Conservation (phyloP, 306 rosid species). For the Rosa lucieae region DNA sequence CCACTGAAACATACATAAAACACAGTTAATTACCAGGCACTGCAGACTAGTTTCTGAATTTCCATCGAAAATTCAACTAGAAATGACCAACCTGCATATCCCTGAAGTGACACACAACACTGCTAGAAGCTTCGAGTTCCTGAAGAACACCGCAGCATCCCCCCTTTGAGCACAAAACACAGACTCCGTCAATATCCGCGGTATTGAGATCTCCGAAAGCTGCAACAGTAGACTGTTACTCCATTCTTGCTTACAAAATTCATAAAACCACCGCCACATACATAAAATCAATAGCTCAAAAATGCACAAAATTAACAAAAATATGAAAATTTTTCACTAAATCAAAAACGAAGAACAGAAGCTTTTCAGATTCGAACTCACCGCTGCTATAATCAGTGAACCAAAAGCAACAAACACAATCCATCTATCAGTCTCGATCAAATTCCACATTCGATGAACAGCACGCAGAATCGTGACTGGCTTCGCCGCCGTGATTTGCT, state of each 20-base stretch:
- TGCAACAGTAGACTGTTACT: slow-evolving; percentile 25
- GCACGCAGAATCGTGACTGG: slow-evolving; percentile 37
- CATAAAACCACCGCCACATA: neutral
- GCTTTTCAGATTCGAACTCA: slow-evolving; percentile 25
- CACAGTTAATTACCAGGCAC: slow-evolving; percentile 26
- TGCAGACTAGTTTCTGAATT: neutral
- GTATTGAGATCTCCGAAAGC: slow-evolving; percentile 80
- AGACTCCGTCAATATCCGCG: slow-evolving; percentile 60
- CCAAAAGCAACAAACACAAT: slow-evolving; percentile 42
- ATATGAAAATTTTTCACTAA: neutral
- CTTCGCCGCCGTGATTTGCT: slow-evolving; percentile 28
- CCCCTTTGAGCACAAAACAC: slow-evolving; percentile 76
- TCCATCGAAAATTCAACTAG: neutral
- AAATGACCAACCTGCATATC: slow-evolving; percentile 61
- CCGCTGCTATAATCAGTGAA: slow-evolving; percentile 51
- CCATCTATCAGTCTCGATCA: slow-evolving; percentile 50
- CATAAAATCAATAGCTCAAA: neutral
- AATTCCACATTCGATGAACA: slow-evolving; percentile 57
- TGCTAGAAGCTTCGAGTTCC: slow-evolving; percentile 48
- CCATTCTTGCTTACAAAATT: slow-evolving; percentile 24
- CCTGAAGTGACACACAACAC: slow-evolving; percentile 64
- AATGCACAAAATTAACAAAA: neutral
- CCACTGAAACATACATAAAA: slow-evolving; percentile 61
- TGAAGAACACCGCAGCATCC: slow-evolving; percentile 43
- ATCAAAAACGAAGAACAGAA: neutral